Evolutionary conservation across 2,329 filamentous ascomycete genomes (phyloP), one percentile per base, ranked within the genome.

Genomic region (Coleophoma eucalyptorum): DNA sequence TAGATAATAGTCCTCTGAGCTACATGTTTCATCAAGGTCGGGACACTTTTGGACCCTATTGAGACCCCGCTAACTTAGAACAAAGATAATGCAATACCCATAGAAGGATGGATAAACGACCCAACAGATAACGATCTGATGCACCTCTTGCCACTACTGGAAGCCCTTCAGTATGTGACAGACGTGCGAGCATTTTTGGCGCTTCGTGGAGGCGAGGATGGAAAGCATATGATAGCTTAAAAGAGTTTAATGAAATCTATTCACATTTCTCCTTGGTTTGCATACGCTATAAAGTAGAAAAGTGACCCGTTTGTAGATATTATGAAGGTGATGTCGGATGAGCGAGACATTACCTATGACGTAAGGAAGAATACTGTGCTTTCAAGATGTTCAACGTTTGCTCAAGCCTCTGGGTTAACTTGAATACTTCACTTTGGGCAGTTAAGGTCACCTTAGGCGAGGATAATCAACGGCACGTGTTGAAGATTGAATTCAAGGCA

Each of bases 81-180:
- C 26, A 26, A 64, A 99, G 94, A 99, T 70, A 99, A 99, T 73
- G 94, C 94, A 46, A 97, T 99, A 64, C 94, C 94, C 3, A 97
- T 99, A 66, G 93, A 97, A 74, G 94, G 94, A 65, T 99, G 94
- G 94, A 97, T 99, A 72, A 96, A 87, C 69, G 94, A 99, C 72
- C 94, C 94, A 19, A 97, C 94, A 21, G 94, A 99, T 72, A 94
- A 92, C 67, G 93, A 97, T 66, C 77, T 99, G 58, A 79, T 97
- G 69, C 90, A 97, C 69, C 78, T 99, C 53, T 85, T 99, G 52
- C 94, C 94, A 32, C 77, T 97, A 62, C 78, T 99, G 42, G 94
- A 99, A 72, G 94, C 90, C 16, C 73, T 99, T 64, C 94, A 97
- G 73, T 96, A 97, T 71, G 92, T 94, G 59, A 96, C 93, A 48